A percentile compares a stretch with the other conserved stretches of the same genome.
phyloP scores from a whole-genome alignment of 176 grass and related monocot genomes.

The Calamus simplicifolius region DNA sequence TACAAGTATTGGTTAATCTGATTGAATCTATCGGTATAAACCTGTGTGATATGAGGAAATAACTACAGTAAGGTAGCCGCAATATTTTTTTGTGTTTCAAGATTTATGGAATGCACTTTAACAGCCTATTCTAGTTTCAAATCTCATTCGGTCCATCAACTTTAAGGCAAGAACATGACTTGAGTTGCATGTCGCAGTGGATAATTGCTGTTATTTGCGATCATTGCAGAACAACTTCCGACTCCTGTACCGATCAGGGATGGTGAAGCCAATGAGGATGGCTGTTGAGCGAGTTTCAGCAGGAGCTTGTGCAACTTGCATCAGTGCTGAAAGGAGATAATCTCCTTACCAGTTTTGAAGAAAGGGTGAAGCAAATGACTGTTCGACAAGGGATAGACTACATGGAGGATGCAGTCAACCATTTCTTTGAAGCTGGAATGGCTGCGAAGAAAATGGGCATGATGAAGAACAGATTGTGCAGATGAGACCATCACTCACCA shows the following conservation, averaged over 20 bases:
- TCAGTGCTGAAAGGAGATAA: constrained; percentile 86
- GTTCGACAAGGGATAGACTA: constrained; percentile 82
- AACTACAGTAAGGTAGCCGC: too few species aligned
- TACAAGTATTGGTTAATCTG: too few species aligned
- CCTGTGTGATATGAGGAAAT: too few species aligned
- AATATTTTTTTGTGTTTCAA: too few species aligned
- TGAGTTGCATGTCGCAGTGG: too few species aligned
- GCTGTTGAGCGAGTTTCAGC: constrained; percentile 88
- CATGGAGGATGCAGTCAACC: constrained; percentile 43
- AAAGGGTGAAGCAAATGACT: constrained; percentile 49
- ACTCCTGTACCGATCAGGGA: constrained; percentile 53
- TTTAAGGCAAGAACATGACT: too few species aligned
- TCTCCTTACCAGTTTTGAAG: constrained; percentile 48
- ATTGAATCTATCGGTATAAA: too few species aligned
- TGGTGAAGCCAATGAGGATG: constrained; percentile 77
- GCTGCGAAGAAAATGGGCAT: constrained; percentile 67
- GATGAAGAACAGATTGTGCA: constrained; percentile 77
- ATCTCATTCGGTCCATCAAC: too few species aligned
- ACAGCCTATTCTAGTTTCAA: too few species aligned
- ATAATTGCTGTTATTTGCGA: not conserved
- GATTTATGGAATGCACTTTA: too few species aligned
- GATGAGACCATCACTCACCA: constrained; percentile 94
- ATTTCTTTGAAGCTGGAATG: constrained; percentile 74
- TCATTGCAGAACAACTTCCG: constrained; percentile 58
- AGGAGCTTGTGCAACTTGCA: constrained; percentile 82